Base-by-base conservation (phyloP, 805 yeast species). In the Metschnikowia sp. region DNA sequence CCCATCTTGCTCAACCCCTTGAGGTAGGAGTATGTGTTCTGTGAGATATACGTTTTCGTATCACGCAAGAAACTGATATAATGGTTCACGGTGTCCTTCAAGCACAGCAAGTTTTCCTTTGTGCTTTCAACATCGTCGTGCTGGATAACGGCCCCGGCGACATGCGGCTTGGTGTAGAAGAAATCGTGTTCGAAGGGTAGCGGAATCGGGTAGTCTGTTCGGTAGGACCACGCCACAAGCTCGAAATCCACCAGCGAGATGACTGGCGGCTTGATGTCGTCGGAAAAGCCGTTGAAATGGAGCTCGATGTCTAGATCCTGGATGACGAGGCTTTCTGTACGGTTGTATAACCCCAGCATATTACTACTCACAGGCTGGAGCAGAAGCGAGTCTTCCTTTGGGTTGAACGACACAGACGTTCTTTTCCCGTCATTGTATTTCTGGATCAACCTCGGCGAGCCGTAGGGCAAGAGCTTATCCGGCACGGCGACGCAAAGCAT, bases 191-290 rank as follows among this genome's bases (percentile, higher is more conserved):
- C 70, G 18, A 73, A 50, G 28, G 63, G 61, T 40, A 68, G 55
- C 6, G 76, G 76, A 30, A 73, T 53, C 3, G 77, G 76, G 45
- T 64, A 71, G 22, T 70, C 75, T 4, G 76, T 60, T 36, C 61
- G 56, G 53, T 66, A 70, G 1, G 76, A 55, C 77, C 77, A 72
- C 12, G 69, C 61, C 2, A 72, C 68, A 8, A 72, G 55, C 47
- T 69, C 71, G 18, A 61, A 48, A 11, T 71, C 77, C 12, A 73
- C 57, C 48, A 49, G 56, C 13, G 61, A 54, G 13, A 73, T 67
- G 9, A 48, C 54, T 1, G 77, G 77, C 0, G 76, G 76, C 40
- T 50, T 53, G 12, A 51, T 34, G 2, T 53, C 44, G 5, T 54
- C 48, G 15, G 62, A 67, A 3, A 41, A 15, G 8, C 69, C 49